Evolutionary conservation across 2,329 filamentous ascomycete species (phyloP).

Genomic region (Fusarium paranaense): DNA sequence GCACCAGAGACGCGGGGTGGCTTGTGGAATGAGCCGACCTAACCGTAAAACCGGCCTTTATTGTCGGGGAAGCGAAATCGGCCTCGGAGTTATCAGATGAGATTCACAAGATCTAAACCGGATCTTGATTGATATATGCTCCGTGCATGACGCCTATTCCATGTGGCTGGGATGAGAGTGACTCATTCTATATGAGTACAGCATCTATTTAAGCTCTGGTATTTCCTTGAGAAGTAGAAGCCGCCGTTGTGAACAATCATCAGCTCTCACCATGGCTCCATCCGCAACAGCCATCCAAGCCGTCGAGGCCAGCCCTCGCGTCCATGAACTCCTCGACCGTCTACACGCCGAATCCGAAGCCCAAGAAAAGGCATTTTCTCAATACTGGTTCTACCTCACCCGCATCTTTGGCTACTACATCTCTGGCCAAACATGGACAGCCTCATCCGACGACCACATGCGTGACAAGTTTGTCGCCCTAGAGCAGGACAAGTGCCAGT

Average conservation of each 20-base stretch:
- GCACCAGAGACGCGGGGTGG: not conserved
- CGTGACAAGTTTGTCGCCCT: slow-evolving; percentile 70
- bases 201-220: slow-evolving; percentile 9
- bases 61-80: slow-evolving; percentile 16
- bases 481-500: slow-evolving; percentile 67
- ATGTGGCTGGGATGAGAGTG: not conserved
- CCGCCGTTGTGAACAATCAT: not conserved
- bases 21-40: not conserved
- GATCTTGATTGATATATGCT: not conserved
- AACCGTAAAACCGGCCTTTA: not conserved
- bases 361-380: slow-evolving; percentile 42
- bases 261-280: slow-evolving; percentile 22
- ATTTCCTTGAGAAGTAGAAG: not conserved
- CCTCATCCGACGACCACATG: slow-evolving; percentile 53
- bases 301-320: slow-evolving; percentile 39
- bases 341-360: slow-evolving; percentile 44
- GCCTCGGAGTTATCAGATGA: slow-evolving; percentile 28
- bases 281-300: slow-evolving; percentile 36
- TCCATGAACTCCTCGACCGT: slow-evolving; percentile 41
- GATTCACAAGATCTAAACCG: not conserved
- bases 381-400: slow-evolving; percentile 43
- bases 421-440: slow-evolving; percentile 36
- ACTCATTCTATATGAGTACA: not conserved
- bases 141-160: not conserved
- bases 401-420: slow-evolving; percentile 40